phyloP scores from a whole-genome alignment of 2,329 filamentous ascomycete genomes.

The Colletotrichum tofieldiae region DNA sequence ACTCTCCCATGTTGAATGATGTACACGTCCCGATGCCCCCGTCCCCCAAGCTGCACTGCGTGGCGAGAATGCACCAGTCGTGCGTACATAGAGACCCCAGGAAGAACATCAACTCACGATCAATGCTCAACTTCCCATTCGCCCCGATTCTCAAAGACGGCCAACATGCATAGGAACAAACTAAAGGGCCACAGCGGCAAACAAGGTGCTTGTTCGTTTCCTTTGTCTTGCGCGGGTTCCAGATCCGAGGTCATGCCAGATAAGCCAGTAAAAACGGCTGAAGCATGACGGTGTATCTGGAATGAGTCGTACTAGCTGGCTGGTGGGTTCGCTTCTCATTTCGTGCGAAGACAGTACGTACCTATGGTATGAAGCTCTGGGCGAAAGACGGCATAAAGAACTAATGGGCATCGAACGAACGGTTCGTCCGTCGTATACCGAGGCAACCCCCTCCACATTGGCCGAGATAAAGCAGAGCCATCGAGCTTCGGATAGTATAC shows the following conservation, averaged over 20 bases:
- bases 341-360: not conserved
- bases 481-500: slow-evolving; percentile 14
- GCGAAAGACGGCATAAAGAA: not conserved
- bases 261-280: not conserved
- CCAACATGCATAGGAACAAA: not conserved
- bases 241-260: slow-evolving; percentile 9
- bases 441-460: slow-evolving; percentile 3
- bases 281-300: not conserved
- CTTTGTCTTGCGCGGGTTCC: slow-evolving; percentile 10
- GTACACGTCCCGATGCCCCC: not conserved
- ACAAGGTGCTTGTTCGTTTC: slow-evolving; percentile 8
- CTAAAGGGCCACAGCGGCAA: not conserved
- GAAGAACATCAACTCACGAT: not conserved
- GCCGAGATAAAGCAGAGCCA: slow-evolving; percentile 33
- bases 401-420: slow-evolving; percentile 9
- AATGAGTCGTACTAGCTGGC: not conserved
- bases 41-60: not conserved
- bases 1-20: not conserved
- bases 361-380: not conserved
- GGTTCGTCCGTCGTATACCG: slow-evolving; percentile 3
- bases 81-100: not conserved
- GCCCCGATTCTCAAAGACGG: not conserved
- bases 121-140: not conserved
- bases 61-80: not conserved
- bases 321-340: not conserved